Evolutionary conservation across 2,329 filamentous ascomycete species (phyloP), one percentile per base, ranked within the genome.

Genomic region (Verticillium nubilum): DNA sequence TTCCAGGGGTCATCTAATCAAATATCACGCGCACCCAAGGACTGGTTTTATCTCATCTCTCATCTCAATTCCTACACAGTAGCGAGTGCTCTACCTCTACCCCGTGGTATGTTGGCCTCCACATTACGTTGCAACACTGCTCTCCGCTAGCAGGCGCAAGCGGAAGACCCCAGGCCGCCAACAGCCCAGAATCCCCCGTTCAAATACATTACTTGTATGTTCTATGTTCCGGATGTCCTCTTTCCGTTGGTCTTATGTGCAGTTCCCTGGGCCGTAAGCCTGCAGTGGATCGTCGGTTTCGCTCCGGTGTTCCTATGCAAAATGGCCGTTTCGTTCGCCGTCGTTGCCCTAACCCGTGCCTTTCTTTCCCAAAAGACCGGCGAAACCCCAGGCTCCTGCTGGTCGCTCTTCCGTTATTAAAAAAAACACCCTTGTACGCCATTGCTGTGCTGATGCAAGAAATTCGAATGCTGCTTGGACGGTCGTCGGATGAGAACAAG

Each of bases 391-490:
- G 19, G n/a, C 42, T 50, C 42, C 42, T 12, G 42, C 42, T 50
- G 19, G 42, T 50, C 7, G 42, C 42, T 19, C 37, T 47, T 56
- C 37, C 23, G 12, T 37, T 35, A 37, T 56, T n/a, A n/a, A 9
- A 19, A 15, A 56, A 56, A 56, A 56, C 23, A 56, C 56, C 56
- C 47, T 52, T 56, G 56, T 60, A 60, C 62, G 62, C 62, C 62
- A 59, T 57, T 64, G 62, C 62, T 64, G 62, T 64, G 62, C 62
- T 64, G 61, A 64, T 64, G 62, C 62, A 60, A 35, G 53, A 59
- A 60, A 62, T 26, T 56, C 54, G 54, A 50, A 50, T 50, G 42
- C 42, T 50, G 42, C 5, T n/a, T 50, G n/a, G 42, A 50, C 42
- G 19, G 42, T 19, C 42, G n/a, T 50, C 42, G 42, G 42, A 50